Evolutionary conservation across 139 green algal species (phyloP).

Genomic region (Nannochloris sp.): DNA sequence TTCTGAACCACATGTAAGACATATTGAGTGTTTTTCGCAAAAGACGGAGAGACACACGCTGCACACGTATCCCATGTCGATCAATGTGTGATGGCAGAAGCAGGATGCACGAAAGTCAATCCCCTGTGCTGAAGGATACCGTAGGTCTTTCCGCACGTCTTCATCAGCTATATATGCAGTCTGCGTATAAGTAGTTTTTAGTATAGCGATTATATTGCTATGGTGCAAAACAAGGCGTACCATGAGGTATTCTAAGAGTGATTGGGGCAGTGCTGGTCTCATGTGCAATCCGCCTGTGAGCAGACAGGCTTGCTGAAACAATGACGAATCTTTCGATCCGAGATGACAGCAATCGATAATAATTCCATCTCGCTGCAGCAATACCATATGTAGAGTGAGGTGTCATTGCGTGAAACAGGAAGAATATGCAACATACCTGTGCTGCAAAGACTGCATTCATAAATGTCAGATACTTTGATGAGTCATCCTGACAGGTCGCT

Average conservation of each 20-base stretch:
- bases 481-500: constrained; percentile 29
- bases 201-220: background rate
- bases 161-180: constrained; percentile 18
- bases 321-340: constrained; percentile 43
- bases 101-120: constrained; percentile 66
- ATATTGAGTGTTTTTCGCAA: constrained; percentile 40
- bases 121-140: constrained; percentile 13
- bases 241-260: constrained; percentile 26
- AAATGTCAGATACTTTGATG: constrained; percentile 53
- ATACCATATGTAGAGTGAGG: background rate
- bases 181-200: background rate
- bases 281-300: constrained; percentile 56
- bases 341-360: constrained; percentile 57
- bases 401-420: background rate
- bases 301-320: constrained; percentile 37
- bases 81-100: constrained; percentile 54
- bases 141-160: constrained; percentile 26
- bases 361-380: constrained; percentile 32
- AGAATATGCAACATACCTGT: background rate
- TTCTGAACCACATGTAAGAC: constrained; percentile 48
- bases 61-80: constrained; percentile 64
- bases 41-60: constrained; percentile 73
- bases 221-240: constrained; percentile 9
- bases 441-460: constrained; percentile 72
- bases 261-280: constrained; percentile 13